A percentile compares a stretch with the other conserved stretches of the same genome.
Evolutionary conservation across 2,329 filamentous ascomycete genomes (phyloP).

Genomic region (Apiospora phragmitis): DNA sequence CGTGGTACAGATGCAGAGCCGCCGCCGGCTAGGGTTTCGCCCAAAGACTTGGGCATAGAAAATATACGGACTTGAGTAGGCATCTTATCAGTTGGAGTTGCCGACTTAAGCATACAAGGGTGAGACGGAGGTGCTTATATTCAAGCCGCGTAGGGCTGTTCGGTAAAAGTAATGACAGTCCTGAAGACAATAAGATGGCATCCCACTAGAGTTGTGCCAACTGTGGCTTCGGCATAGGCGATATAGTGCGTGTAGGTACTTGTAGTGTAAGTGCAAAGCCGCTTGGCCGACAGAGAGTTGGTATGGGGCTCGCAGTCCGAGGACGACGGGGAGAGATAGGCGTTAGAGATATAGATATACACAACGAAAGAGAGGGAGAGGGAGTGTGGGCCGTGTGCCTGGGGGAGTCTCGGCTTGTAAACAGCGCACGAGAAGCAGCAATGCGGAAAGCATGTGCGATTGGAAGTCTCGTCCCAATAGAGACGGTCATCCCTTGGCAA

Average conservation of each 20-base stretch:
- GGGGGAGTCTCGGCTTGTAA: background rate
- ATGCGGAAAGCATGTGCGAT: conserved; percentile 3
- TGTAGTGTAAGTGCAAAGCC: conserved; percentile 13
- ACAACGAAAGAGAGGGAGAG: background rate
- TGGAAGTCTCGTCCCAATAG: background rate
- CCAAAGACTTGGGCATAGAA: conserved; percentile 70
- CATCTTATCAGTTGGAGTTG: conserved; percentile 52
- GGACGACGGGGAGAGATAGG: conserved; percentile 2
- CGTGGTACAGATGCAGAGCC: conserved; percentile 40
- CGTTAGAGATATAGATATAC: background rate
- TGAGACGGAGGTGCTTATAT: conserved; percentile 76
- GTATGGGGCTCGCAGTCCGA: background rate
- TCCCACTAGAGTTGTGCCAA: conserved; percentile 49
- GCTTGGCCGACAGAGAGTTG: conserved; percentile 10
- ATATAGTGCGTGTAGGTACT: conserved; percentile 14
- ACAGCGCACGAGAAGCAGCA: background rate
- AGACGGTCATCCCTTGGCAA: background rate
- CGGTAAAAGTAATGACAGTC: conserved; percentile 94
- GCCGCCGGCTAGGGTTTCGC: conserved; percentile 62
- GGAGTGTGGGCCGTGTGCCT: background rate
- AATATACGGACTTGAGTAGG: conserved; percentile 70
- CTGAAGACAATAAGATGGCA: conserved; percentile 81
- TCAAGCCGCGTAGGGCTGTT: conserved; percentile 83
- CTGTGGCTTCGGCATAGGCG: conserved; percentile 17
- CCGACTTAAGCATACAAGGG: conserved; percentile 67